Evolutionary conservation across 306 rosid genomes (phyloP), one percentile per base, ranked within the genome.

Genomic region (Medicago lupulina): DNA sequence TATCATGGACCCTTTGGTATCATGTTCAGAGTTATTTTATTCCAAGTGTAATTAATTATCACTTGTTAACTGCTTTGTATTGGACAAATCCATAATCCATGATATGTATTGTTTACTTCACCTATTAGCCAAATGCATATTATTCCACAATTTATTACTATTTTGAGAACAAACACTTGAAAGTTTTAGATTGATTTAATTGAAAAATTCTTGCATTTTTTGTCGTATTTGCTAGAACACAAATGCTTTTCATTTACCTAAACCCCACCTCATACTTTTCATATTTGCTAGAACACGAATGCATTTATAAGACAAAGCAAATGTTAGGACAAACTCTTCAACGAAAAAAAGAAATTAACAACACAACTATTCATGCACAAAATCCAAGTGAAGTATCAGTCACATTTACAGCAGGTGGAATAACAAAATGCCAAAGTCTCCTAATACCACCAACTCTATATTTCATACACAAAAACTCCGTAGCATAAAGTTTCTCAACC

Each of bases 381-480:
- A 88, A 86, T 39, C 83, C 87, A 16, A 28, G 6, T 50, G 55
- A 5, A 3, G 76, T 43, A 41, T 69, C 78, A 49, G 19, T 78
- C 16, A 49, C 67, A 80, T 75, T 76, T 19, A 51, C 7, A 25
- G 72, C 83, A 1, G 89, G 84, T 68, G 90, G 83, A 54, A 92
- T 92, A 76, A 77, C 85, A 36, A 94, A 94, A 28, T 92, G 98
- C 96, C 96, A 94, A 9, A 94, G 89, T 83, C 84, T 90, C 64
- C 89, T 90, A 4, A 84, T 77, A 5, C 90, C 95, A 4, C 85
- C 81, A 7, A 92, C 96, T 50, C 78, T 79, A 49, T 87, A 84
- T 82, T 87, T 94, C 83, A 80, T 79, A 75, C 98, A 94, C 70
- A 94, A 41, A 46, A 94, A 94, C 82, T 88, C 96, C 76, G 51